Conservation (phyloP, 805 yeast species). For the Kurtzmaniella fragi region DNA sequence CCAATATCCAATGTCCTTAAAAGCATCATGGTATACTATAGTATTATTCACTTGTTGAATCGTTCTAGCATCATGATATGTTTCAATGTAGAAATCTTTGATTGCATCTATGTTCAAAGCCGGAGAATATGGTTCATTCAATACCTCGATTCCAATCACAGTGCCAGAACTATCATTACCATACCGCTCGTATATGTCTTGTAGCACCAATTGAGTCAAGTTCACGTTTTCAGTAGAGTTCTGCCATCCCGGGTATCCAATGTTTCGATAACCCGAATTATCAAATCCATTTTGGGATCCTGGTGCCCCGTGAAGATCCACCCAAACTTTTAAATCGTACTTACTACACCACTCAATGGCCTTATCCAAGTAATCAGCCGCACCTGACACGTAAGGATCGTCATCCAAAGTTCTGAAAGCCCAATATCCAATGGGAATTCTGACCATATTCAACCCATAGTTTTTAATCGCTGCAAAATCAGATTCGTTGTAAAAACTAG, state of each 20-base stretch:
- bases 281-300: slow-evolving; percentile 88
- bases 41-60: slow-evolving; percentile 30
- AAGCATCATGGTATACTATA: slow-evolving; percentile 64
- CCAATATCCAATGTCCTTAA: slow-evolving; percentile 53
- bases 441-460: slow-evolving; percentile 61
- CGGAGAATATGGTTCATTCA: slow-evolving; percentile 36
- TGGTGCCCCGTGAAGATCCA: slow-evolving; percentile 78
- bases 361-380: slow-evolving; percentile 55
- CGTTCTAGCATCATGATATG: slow-evolving; percentile 28
- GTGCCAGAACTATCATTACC: slow-evolving; percentile 29
- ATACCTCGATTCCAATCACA: slow-evolving; percentile 34
- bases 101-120: slow-evolving; percentile 16
- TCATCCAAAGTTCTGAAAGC: slow-evolving; percentile 46
- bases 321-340: slow-evolving; percentile 59
- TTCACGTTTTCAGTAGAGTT: slow-evolving; percentile 21
- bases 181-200: slow-evolving; percentile 28
- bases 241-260: slow-evolving; percentile 33
- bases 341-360: slow-evolving; percentile 66
- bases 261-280: slow-evolving; percentile 63
- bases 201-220: slow-evolving; percentile 27
- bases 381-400: slow-evolving; percentile 67
- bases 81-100: slow-evolving; percentile 21
- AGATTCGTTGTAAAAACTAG: slow-evolving; percentile 50
- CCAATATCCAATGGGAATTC: slow-evolving; percentile 83
- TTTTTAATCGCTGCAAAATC: slow-evolving; percentile 49